A percentile compares a stretch with the other conserved stretches of the same genome.
These are phyloP conservation scores for Tylopilus felleus DNA, from an alignment of 768 basidiomycete species.

Conservation along the genomic window DNA sequence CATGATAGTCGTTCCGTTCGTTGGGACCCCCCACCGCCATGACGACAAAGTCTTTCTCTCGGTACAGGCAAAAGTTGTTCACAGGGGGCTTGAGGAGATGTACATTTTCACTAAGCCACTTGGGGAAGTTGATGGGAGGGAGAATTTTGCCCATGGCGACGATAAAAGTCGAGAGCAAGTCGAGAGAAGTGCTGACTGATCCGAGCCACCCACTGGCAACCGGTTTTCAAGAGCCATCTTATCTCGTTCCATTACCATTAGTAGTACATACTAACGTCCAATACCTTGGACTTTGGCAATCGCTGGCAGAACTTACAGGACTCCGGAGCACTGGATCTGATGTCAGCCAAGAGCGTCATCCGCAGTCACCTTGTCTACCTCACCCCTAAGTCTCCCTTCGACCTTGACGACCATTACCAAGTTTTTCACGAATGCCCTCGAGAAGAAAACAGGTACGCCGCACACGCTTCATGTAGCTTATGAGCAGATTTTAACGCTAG, in stretches of 20 bases:
- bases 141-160: slow-evolving; percentile 58
- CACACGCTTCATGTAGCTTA: too few relatives aligned
- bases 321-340: too few relatives aligned
- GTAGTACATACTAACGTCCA: too few relatives aligned
- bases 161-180: not conserved
- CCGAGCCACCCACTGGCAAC: too few relatives aligned
- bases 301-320: too few relatives aligned
- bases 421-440: slow-evolving; percentile 5
- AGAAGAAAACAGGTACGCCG: not conserved
- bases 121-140: slow-evolving; percentile 83
- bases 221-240: not conserved
- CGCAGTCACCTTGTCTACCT: too few relatives aligned
- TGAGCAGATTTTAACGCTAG: too few relatives aligned
- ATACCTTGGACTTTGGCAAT: too few relatives aligned
- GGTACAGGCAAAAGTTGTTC: slow-evolving; percentile 84
- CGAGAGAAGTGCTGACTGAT: too few relatives aligned
- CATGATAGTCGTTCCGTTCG: slow-evolving; percentile 88
- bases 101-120: slow-evolving; percentile 82
- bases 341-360: too few relatives aligned
- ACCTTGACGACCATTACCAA: not conserved
- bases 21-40: slow-evolving; percentile 98
- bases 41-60: slow-evolving; percentile 83
- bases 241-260: not conserved
- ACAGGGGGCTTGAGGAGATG: slow-evolving; percentile 87
- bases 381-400: not conserved